phyloP scores from a whole-genome alignment of 176 grass and related monocot genomes.

The Poa pratensis region DNA sequence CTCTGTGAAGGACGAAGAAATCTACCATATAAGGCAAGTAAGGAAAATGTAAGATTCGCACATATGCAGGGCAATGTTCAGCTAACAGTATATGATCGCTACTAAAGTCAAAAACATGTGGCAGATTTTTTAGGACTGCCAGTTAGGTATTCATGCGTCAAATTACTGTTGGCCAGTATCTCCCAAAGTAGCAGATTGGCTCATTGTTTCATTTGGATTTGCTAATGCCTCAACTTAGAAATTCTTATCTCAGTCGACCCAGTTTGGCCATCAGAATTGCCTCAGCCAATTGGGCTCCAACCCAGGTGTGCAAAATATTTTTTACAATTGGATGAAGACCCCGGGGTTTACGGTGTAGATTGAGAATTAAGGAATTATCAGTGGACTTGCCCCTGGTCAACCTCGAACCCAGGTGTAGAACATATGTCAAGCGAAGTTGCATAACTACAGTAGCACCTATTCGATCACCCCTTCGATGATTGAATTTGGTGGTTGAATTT shows the following conservation, averaged over 20 bases:
- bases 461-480: not conserved
- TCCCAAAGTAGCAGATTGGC: conserved; percentile 11
- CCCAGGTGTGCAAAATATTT: too few relatives aligned
- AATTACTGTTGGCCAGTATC: conserved; percentile 3
- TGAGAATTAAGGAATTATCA: not conserved
- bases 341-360: not conserved
- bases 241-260: not conserved
- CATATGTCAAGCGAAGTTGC: too few relatives aligned
- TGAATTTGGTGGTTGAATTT: conserved; percentile 21
- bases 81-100: conserved; percentile 35
- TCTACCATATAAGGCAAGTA: conserved; percentile 66
- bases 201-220: not conserved
- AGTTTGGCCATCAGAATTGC: not conserved
- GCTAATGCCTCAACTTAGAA: not conserved
- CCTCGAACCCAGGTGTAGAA: not conserved
- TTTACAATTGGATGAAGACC: not conserved
- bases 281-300: too few relatives aligned
- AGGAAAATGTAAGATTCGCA: conserved; percentile 53
- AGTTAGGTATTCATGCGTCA: not conserved
- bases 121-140: conserved; percentile 19
- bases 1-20: conserved; percentile 90
- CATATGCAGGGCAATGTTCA: conserved; percentile 40
- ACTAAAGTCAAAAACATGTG: not conserved
- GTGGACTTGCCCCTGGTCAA: not conserved
- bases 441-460: not conserved